Conservation (phyloP, 371 early-diverging fungal genomes). For the Lichtheimia corymbifera region DNA sequence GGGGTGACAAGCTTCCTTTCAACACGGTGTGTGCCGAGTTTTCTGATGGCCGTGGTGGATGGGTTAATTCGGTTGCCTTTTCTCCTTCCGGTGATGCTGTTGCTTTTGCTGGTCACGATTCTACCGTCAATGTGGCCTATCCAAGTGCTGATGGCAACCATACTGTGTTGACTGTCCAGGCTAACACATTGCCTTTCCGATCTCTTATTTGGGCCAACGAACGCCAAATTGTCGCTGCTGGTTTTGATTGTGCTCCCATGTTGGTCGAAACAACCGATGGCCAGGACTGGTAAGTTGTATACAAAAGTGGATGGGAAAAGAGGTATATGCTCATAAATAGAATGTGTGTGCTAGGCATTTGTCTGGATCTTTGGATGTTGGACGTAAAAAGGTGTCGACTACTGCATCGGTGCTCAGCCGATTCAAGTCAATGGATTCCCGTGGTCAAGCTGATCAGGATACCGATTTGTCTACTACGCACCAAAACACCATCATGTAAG, state of each 20-base stretch:
- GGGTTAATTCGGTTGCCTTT: constrained; percentile 94
- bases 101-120: constrained; percentile 92
- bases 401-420: constrained; percentile 75
- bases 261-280: constrained; percentile 64
- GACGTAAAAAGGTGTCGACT: constrained; percentile 59
- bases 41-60: constrained; percentile 78
- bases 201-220: constrained; percentile 81
- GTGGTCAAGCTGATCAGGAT: constrained; percentile 73
- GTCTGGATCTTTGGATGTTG: constrained; percentile 74
- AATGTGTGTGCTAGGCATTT: constrained; percentile 51
- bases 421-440: constrained; percentile 93
- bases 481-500: constrained; percentile 94
- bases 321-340: not conserved
- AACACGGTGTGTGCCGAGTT: constrained; percentile 93
- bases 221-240: constrained; percentile 81
- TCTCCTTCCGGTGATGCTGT: constrained; percentile 89
- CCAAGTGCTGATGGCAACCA: constrained; percentile 65
- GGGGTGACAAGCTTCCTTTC: constrained; percentile 96
- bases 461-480: constrained; percentile 80
- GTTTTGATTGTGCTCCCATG: constrained; percentile 92
- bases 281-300: constrained; percentile 60
- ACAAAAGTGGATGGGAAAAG: not conserved
- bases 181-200: constrained; percentile 76
- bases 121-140: constrained; percentile 74
- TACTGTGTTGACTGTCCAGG: constrained; percentile 56